Evolutionary conservation across 306 rosid species (phyloP).

Genomic region (Mucuna pruriens): DNA sequence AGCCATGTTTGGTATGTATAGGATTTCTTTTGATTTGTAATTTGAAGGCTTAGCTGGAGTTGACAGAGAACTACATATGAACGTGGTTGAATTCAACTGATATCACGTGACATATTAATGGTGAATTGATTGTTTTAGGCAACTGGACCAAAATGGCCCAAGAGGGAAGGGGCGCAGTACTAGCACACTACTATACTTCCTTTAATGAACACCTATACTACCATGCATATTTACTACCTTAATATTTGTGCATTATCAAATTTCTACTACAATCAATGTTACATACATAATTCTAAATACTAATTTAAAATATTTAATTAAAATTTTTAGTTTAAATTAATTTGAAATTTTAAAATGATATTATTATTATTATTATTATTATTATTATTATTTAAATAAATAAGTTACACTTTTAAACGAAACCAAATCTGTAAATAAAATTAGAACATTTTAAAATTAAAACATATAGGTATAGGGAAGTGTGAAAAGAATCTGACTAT

Average conservation of each 20-base stretch:
- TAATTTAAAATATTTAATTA: too few relatives aligned
- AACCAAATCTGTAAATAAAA: too few relatives aligned
- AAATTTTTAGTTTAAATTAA: too few relatives aligned
- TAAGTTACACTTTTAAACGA: too few relatives aligned
- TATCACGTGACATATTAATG: conserved; percentile 41
- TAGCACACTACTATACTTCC: background rate
- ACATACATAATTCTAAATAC: too few relatives aligned
- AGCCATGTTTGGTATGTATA: conserved; percentile 15
- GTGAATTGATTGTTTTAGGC: conserved; percentile 26
- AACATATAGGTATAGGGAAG: too few relatives aligned
- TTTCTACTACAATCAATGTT: too few relatives aligned
- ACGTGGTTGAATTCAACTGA: background rate
- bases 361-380: too few relatives aligned
- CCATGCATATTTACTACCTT: background rate
- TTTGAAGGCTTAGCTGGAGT: conserved; percentile 11
- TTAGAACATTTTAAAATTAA: too few relatives aligned
- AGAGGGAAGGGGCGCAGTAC: background rate
- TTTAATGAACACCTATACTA: conserved; percentile 1
- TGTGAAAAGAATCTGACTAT: too few relatives aligned
- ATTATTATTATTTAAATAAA: too few relatives aligned
- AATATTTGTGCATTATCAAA: background rate
- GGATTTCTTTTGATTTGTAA: background rate
- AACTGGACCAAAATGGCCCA: background rate
- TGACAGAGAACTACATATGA: background rate
- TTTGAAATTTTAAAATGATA: too few relatives aligned